Conservation (phyloP, 2,329 filamentous ascomycete species). For the Pseudocercospora crystallina region DNA sequence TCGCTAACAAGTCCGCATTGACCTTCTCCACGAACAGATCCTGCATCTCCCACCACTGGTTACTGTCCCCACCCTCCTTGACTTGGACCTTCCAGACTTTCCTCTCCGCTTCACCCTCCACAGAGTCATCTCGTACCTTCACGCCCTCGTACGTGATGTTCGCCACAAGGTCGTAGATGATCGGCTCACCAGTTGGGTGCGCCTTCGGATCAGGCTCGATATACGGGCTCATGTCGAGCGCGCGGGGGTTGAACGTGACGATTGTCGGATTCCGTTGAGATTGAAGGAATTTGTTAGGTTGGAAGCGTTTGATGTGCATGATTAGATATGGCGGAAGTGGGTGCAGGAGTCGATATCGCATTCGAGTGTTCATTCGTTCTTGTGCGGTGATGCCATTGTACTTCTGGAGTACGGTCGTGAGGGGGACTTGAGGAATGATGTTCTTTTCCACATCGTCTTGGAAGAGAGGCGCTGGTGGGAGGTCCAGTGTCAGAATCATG, state of each 20-base stretch:
- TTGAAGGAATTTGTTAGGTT: conserved; percentile 90
- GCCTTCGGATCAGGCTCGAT: conserved; percentile 80
- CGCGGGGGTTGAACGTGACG: conserved; percentile 86
- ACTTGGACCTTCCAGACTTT: conserved; percentile 96
- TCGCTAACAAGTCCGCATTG: conserved; percentile 83
- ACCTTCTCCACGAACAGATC: conserved; percentile 91
- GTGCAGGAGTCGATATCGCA: conserved; percentile 84
- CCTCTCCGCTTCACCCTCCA: conserved; percentile 85
- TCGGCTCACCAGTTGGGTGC: conserved; percentile 73
- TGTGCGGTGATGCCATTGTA: conserved; percentile 88
- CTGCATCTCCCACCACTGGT: conserved; percentile 91
- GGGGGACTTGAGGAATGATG: conserved; percentile 89
- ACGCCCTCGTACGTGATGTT: conserved; percentile 90
- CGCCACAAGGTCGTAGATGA: conserved; percentile 92
- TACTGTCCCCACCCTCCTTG: conserved; percentile 62
- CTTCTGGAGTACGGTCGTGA: conserved; percentile 80
- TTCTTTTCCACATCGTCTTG: conserved; percentile 93
- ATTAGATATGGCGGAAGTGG: conserved; percentile 87
- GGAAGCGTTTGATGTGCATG: conserved; percentile 97
- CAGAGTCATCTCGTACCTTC: conserved; percentile 72
- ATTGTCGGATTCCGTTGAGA: conserved; percentile 93
- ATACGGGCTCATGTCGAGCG: conserved; percentile 84
- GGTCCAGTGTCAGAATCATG: conserved; percentile 87
- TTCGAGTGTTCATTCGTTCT: conserved; percentile 83
- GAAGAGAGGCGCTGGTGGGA: conserved; percentile 89